Percentiles rank a stretch among this genome's conserved stretches.
phyloP scores from a whole-genome alignment of 352 stramenopile genomes.

The Thalassiosira livingstoniorum region DNA sequence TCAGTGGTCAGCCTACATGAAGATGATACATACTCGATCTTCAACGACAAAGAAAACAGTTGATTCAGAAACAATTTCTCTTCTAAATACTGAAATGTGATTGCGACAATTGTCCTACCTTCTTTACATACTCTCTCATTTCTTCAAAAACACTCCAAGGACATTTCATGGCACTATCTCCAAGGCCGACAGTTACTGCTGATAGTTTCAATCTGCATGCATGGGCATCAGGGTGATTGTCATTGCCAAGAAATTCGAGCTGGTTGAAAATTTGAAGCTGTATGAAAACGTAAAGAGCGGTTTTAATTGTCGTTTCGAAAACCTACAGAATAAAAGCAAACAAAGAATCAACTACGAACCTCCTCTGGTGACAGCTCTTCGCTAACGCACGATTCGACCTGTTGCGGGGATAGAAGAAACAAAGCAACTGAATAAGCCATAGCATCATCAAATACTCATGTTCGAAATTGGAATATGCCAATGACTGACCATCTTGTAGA shows the following conservation, averaged over 20 bases:
- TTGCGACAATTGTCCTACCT: too few species aligned
- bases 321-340: conserved; percentile 1
- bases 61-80: too few species aligned
- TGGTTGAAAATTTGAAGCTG: conserved; percentile 96
- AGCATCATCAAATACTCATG: too few species aligned
- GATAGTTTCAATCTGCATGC: conserved; percentile 93
- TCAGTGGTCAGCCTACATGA: conserved; percentile 91
- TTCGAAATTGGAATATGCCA: too few species aligned
- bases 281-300: conserved; percentile 14
- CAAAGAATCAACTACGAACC: conserved; percentile 46
- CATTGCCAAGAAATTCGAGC: conserved; percentile 93
- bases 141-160: conserved; percentile 88
- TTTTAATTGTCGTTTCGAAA: conserved; percentile 1
- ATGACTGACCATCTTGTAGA: conserved; percentile 97
- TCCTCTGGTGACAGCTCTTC: conserved; percentile 97
- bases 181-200: conserved; percentile 87
- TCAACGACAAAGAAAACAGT: too few species aligned
- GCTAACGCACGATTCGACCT: conserved; percentile 94
- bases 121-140: conserved; percentile 90
- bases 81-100: too few species aligned
- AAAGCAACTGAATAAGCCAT: too few species aligned
- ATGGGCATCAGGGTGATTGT: conserved; percentile 94
- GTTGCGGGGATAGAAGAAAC: too few species aligned
- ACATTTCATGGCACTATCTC: conserved; percentile 91
- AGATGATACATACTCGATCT: conserved; percentile 94